Percentiles rank a stretch among this genome's conserved stretches.
Evolutionary conservation across 768 basidiomycete genomes (phyloP).

Genomic region (Nidularia pulvinata): DNA sequence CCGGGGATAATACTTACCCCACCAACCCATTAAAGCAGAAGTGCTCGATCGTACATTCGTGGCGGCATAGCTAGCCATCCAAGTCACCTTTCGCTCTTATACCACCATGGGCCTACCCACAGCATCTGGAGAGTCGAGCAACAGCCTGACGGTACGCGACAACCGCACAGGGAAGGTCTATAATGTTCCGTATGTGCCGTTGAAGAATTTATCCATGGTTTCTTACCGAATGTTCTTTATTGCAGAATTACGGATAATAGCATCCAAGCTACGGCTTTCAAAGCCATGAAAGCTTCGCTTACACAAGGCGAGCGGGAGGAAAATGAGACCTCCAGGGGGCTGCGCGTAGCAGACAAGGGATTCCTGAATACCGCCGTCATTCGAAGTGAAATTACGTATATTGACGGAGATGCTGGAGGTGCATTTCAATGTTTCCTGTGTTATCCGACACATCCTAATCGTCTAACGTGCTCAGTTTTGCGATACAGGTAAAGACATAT

Average conservation of each 20-base stretch:
- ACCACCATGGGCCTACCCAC: slow-evolving; percentile 23
- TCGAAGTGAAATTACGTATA: slow-evolving; percentile 82
- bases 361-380: slow-evolving; percentile 86
- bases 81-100: too few relatives aligned
- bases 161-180: slow-evolving; percentile 85
- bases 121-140: slow-evolving; percentile 11
- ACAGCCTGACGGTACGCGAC: slow-evolving; percentile 69
- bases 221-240: not conserved
- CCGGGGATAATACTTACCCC: too few relatives aligned
- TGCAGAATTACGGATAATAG: slow-evolving; percentile 79
- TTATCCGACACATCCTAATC: too few relatives aligned
- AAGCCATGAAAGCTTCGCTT: slow-evolving; percentile 61
- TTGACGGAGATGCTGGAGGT: slow-evolving; percentile 88
- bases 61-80: too few relatives aligned
- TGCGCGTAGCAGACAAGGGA: slow-evolving; percentile 78
- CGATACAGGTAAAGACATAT: slow-evolving; percentile 60
- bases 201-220: not conserved
- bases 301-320: slow-evolving; percentile 68
- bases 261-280: slow-evolving; percentile 81
- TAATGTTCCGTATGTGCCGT: slow-evolving; percentile 61
- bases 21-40: too few relatives aligned
- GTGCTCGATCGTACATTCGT: too few relatives aligned
- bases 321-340: slow-evolving; percentile 81
- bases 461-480: slow-evolving; percentile 36
- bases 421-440: not conserved